Evolutionary conservation across 73 alveolate genomes (phyloP), one percentile per base, ranked within the genome.

Genomic region (Paramecium caudatum): DNA sequence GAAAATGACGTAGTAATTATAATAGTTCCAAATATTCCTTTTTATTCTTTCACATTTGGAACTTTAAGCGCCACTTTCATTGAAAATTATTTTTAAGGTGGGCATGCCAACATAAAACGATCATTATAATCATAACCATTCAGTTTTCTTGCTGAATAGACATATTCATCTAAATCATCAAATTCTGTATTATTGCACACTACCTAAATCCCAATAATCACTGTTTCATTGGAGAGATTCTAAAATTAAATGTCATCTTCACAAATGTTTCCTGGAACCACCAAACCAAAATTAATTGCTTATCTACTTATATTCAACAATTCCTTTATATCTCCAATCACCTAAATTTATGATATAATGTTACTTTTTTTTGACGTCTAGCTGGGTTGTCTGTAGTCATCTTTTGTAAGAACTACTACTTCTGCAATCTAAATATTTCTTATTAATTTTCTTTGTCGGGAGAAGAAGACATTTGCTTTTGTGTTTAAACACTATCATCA

Each of bases 111-210:
- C 93, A 86, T 86, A 46, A 86, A 61, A 7, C 80, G 74, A 62
- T 86, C 93, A 86, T 86, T 86, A 27, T 86, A 86, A 63, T 86
- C 93, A 63, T 86, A 86, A 6, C 84, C 84, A 36, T 62, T 86
- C 3, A 78, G 63, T 62, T 86, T 86, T 62, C 93, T 47, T 12
- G 84, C 84, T 34, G 90, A 62, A 48, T 62, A 86, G 25, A 86
- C 93, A 62, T 86, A 86, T 15, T 86, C 93, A 25, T 78, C 93
- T 21, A 62, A 46, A 63, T 78, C 84, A 63, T 86, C 93, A 61
- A 62, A 86, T 63, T 86, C 93, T 47, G 93, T 49, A 69, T 86
- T 86, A 1, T 43, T n/a, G 43, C 93, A 86, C 23, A 86, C 36
- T 41, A 74, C 69, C 25, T 74, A 43, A 36, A 74, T 45, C 43